These are phyloP conservation scores for Zarea fungicola DNA, from an alignment of 2,329 filamentous ascomycete genomes.

Conservation along the genomic window DNA sequence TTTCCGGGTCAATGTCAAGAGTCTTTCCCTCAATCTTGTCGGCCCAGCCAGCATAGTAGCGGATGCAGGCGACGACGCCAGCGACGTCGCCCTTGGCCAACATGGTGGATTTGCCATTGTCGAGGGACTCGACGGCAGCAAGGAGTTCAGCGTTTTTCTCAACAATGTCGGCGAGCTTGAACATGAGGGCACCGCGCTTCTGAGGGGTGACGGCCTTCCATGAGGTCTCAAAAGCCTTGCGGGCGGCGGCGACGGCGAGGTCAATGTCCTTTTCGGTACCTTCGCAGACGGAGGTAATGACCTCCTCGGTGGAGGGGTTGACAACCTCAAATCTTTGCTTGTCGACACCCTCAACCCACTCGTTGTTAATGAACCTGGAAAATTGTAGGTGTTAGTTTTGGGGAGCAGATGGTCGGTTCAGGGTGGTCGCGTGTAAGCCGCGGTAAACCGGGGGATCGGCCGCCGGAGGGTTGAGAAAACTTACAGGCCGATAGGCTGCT, in stretches of 20 bases:
- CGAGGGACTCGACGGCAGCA: slow-evolving; percentile 77
- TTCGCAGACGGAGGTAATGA: slow-evolving; percentile 77
- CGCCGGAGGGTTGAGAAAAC: too few relatives aligned
- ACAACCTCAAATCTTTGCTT: slow-evolving; percentile 90
- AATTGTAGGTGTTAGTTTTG: not conserved
- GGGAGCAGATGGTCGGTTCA: too few relatives aligned
- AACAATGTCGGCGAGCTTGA: slow-evolving; percentile 73
- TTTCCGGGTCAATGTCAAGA: slow-evolving; percentile 70
- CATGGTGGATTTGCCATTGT: slow-evolving; percentile 78
- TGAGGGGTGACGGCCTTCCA: slow-evolving; percentile 67
- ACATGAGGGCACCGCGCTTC: slow-evolving; percentile 62
- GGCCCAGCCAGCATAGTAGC: slow-evolving; percentile 76
- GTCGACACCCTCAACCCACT: slow-evolving; percentile 73
- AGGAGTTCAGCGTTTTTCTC: slow-evolving; percentile 74
- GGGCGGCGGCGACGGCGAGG: slow-evolving; percentile 76
- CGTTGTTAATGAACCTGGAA: slow-evolving; percentile 81
- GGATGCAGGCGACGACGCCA: slow-evolving; percentile 63
- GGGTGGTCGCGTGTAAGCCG: not conserved
- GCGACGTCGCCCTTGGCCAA: slow-evolving; percentile 72
- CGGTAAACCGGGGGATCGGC: too few relatives aligned
- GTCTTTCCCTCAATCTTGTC: slow-evolving; percentile 91
- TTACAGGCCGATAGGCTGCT: slow-evolving; percentile 59
- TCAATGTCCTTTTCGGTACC: slow-evolving; percentile 82
- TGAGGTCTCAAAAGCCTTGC: slow-evolving; percentile 73
- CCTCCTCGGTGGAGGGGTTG: slow-evolving; percentile 80